These are phyloP conservation scores for Zymoseptoria passerinii DNA, from an alignment of 2,329 filamentous ascomycete species.

Conservation along the genomic window DNA sequence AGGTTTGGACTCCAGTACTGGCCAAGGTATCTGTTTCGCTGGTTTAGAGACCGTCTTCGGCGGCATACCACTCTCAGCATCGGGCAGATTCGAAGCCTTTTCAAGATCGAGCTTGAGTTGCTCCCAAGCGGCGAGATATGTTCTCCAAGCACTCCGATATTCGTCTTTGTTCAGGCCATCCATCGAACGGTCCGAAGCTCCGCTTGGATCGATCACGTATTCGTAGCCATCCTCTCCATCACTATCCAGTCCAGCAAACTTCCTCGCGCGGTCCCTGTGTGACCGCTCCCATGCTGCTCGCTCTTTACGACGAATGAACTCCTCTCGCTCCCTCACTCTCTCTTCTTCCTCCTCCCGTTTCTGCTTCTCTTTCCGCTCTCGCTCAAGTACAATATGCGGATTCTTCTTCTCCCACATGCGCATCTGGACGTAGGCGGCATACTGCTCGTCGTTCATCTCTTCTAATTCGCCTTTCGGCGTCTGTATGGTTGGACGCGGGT, in stretches of 20 bases:
- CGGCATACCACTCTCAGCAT: conserved; percentile 3
- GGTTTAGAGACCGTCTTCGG: conserved; percentile 9
- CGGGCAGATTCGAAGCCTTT: neutral
- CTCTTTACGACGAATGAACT: conserved; percentile 36
- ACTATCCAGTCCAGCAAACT: conserved; percentile 27
- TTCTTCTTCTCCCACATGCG: conserved; percentile 96
- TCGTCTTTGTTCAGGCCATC: conserved; percentile 5
- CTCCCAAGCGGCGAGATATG: conserved; percentile 26
- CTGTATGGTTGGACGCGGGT: conserved; percentile 57
- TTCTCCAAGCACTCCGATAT: conserved; percentile 23
- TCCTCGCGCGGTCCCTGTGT: conserved; percentile 30
- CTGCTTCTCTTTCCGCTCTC: conserved; percentile 52
- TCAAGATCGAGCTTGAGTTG: conserved; percentile 23
- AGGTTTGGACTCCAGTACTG: conserved; percentile 54
- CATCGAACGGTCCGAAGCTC: conserved; percentile 6
- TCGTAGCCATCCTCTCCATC: conserved; percentile 50
- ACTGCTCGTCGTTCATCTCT: conserved; percentile 87
- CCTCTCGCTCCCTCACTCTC: conserved; percentile 25
- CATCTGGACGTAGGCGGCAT: conserved; percentile 71
- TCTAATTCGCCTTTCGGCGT: conserved; percentile 55
- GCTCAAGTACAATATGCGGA: conserved; percentile 71
- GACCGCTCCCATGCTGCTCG: conserved; percentile 28
- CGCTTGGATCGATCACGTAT: conserved; percentile 27
- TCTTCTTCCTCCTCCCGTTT: conserved; percentile 40
- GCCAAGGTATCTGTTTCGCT: conserved; percentile 56